Evolutionary conservation across 352 stramenopile species (phyloP), one percentile per base, ranked within the genome.

Genomic region (Phytophthora idaei): DNA sequence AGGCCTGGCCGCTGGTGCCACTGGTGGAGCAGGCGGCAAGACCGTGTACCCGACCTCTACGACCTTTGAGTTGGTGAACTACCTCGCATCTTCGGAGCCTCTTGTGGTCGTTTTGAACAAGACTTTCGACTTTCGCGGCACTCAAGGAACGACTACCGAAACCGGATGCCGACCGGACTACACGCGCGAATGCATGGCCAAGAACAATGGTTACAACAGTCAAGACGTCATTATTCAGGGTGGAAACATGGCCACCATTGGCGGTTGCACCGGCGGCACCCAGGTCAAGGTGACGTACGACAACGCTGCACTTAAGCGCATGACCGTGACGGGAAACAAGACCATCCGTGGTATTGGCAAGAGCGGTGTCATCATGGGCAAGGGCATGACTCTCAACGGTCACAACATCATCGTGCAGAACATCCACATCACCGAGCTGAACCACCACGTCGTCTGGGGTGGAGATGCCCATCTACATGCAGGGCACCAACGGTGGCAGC

Each of bases 361-460:
- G 10, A 74, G 56, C 6, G 71, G 71, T 27, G 67, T 76, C 3
- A 36, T 78, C 10, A 70, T 70, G 14, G 68, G 67, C 44, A 78
- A 78, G 47, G 67, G 71, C 36, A 54, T 76, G 31, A 21, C 34
- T 2, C 67, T 77, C 32, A 8, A 27, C 11, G 67, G 65, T 17
- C 56, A 65, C 48, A 77, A 73, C 57, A 68, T 78, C 45, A 80
- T 80, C 47, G 21, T 80, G 25, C 69, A 80, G 57, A 78, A 80
- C 37, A 36, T 77, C 56, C 69, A 81, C 59, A 76, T 81, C 41
- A 78, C 69, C 7, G 63, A 81, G 44, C 36, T 81, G n/a, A 81
- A 81, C 70, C 60, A 61, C 49, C 73, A 78, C 52, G 31, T 78
- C 6, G 67, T 81, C 34, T 81, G 73, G 73, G 73, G 73, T 17